Percentiles rank a stretch among this genome's conserved stretches.
Conservation (phyloP, 805 yeast genomes). For the Spathaspora sp. region DNA sequence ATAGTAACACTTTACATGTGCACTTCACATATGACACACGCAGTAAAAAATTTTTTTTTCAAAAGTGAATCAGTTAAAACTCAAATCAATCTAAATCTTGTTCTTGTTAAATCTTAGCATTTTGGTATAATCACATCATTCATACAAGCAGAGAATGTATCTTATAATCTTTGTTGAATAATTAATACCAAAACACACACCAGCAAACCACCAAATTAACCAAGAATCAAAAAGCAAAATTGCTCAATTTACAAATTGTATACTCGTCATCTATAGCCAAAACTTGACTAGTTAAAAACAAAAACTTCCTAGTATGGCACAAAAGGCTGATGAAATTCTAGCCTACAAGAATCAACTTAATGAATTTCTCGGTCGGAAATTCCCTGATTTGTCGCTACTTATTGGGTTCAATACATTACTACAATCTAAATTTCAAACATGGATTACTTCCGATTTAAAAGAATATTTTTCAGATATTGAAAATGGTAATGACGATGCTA, state of each 20-base stretch:
- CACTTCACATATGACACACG: background rate
- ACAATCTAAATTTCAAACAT: constrained; percentile 43
- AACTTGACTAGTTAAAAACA: too few relatives aligned
- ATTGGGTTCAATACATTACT: constrained; percentile 47
- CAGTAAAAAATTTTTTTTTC: background rate
- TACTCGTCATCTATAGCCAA: too few relatives aligned
- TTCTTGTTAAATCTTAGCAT: background rate
- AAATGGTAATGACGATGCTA: constrained; percentile 3
- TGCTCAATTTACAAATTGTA: too few relatives aligned
- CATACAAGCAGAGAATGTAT: background rate
- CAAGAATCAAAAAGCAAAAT: too few relatives aligned
- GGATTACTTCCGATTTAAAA: constrained; percentile 36
- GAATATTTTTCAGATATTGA: constrained; percentile 20
- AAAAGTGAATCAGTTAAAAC: background rate
- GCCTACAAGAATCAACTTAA: constrained; percentile 16
- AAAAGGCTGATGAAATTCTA: constrained; percentile 11
- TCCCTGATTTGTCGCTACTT: constrained; percentile 40
- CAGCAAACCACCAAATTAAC: background rate
- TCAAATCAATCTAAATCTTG: background rate
- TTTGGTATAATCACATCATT: background rate
- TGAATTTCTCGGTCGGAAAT: constrained; percentile 15
- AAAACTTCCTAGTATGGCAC: constrained; percentile 2
- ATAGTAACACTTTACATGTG: too few relatives aligned
- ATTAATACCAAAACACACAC: background rate
- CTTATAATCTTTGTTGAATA: background rate